Conservation (phyloP, 176 grass and related monocot species). For the Saccharum spontaneum region DNA sequence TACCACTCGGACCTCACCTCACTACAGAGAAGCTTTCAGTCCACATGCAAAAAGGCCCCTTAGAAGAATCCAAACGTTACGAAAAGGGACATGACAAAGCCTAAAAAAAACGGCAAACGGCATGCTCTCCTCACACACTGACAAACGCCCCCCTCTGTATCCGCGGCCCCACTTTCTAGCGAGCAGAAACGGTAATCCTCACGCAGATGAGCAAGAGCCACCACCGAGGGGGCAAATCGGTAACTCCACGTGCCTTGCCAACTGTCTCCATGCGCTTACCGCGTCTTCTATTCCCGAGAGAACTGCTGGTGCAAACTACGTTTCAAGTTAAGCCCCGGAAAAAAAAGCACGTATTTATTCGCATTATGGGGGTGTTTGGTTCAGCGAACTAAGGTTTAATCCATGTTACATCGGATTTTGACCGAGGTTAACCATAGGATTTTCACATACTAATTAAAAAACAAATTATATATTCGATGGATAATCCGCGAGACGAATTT, state of each 20-base stretch:
- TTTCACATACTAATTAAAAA: too few relatives aligned
- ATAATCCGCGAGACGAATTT: too few relatives aligned
- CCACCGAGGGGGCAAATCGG: not conserved
- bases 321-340: not conserved
- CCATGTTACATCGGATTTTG: too few relatives aligned
- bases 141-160: not conserved
- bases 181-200: not conserved
- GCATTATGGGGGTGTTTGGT: not conserved
- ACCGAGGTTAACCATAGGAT: too few relatives aligned
- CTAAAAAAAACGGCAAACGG: not conserved
- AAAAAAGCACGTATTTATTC: not conserved
- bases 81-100: not conserved
- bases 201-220: too few relatives aligned
- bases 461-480: too few relatives aligned
- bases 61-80: constrained; percentile 17
- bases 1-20: too few relatives aligned
- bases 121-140: not conserved
- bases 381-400: too few relatives aligned
- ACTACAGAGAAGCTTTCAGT: not conserved
- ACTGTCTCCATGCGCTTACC: not conserved
- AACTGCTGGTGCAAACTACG: not conserved
- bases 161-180: not conserved
- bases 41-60: not conserved
- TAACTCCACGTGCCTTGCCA: not conserved
- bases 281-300: not conserved